Evolutionary conservation across 75 land plant genomes (phyloP).

Genomic region (Ceratopteris richardii): DNA sequence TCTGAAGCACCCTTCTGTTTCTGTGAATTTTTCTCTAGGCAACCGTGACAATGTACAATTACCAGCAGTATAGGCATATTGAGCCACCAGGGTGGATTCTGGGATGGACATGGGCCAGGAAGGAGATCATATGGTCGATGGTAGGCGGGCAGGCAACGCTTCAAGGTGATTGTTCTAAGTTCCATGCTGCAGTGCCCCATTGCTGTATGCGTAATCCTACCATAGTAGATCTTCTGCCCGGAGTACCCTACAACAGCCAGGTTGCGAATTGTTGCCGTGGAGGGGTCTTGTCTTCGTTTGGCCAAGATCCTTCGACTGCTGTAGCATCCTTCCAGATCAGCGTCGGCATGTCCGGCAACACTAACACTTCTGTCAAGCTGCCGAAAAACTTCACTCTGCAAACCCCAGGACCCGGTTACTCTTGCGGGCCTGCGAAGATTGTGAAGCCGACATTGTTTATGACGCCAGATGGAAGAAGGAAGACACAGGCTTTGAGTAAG

Average conservation of each 20-base stretch:
- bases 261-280: slow-evolving; percentile 77
- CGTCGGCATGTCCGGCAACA: slow-evolving; percentile 64
- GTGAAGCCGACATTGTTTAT: slow-evolving; percentile 46
- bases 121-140: slow-evolving; percentile 79
- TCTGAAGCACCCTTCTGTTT: too few species aligned
- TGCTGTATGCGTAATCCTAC: slow-evolving; percentile 62
- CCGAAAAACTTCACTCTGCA: slow-evolving; percentile 67
- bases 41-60: slow-evolving; percentile 69
- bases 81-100: slow-evolving; percentile 68
- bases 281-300: slow-evolving; percentile 60
- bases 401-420: slow-evolving; percentile 85
- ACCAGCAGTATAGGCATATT: slow-evolving; percentile 80
- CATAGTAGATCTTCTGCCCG: slow-evolving; percentile 64
- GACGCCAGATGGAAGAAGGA: slow-evolving; percentile 48
- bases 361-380: slow-evolving; percentile 59
- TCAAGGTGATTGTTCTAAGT: slow-evolving; percentile 49
- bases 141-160: slow-evolving; percentile 57
- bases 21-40: too few species aligned
- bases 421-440: slow-evolving; percentile 59
- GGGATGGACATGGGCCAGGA: slow-evolving; percentile 83
- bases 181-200: slow-evolving; percentile 54
- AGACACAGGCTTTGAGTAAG: slow-evolving; percentile 76
- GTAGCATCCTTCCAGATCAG: slow-evolving; percentile 58
- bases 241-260: slow-evolving; percentile 57
- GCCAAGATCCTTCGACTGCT: slow-evolving; percentile 57